Conservation (phyloP, 768 basidiomycete species). For the Infundibulicybe gibba region DNA sequence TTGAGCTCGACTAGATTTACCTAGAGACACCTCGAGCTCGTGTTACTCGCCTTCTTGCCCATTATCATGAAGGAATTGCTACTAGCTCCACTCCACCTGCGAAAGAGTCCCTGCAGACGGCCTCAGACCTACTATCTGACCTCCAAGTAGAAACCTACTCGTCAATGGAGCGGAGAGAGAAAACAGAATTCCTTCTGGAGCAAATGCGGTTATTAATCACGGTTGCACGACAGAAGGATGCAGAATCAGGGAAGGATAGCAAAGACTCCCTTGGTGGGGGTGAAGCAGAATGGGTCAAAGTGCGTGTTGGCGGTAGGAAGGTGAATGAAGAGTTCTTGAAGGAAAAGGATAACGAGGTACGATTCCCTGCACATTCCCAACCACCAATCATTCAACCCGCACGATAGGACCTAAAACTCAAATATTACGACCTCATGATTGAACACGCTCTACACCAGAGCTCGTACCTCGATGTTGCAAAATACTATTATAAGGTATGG, state of each 20-base stretch:
- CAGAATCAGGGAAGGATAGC: constrained; percentile 56
- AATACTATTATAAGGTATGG: constrained; percentile 96
- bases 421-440: constrained; percentile 96
- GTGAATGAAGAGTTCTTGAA: constrained; percentile 92
- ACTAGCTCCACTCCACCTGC: constrained; percentile 38
- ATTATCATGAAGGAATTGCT: constrained; percentile 76
- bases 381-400: constrained; percentile 4
- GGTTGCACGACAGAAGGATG: constrained; percentile 74
- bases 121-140: constrained; percentile 90
- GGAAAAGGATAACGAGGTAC: constrained; percentile 83
- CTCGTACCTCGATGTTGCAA: constrained; percentile 89
- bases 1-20: constrained; percentile 66
- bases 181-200: constrained; percentile 97
- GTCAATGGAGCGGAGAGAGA: constrained; percentile 96
- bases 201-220: constrained; percentile 90
- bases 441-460: constrained; percentile 84
- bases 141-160: constrained; percentile 99
- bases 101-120: constrained; percentile 76
- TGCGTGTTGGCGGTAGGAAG: constrained; percentile 87
- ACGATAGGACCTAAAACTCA: constrained; percentile 86
- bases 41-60: constrained; percentile 83
- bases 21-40: constrained; percentile 95
- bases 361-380: constrained; percentile 3
- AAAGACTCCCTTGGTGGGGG: constrained; percentile 67
- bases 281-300: constrained; percentile 91